Conservation (phyloP, 768 basidiomycete species). For the Mycena filopes region DNA sequence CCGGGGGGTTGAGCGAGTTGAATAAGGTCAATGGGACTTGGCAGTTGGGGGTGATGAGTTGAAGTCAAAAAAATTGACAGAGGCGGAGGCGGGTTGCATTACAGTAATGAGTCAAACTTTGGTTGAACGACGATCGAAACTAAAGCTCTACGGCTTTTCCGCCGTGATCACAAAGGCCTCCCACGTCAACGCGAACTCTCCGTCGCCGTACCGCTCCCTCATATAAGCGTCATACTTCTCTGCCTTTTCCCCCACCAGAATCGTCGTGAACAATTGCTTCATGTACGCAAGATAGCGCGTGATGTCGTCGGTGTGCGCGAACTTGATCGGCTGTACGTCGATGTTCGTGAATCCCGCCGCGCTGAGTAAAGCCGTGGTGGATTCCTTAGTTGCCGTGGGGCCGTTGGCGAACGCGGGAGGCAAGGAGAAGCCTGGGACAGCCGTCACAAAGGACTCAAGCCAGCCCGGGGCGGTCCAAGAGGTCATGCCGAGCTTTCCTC, state of each 20-base stretch:
- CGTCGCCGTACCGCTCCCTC: slow-evolving; percentile 20
- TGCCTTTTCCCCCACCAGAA: slow-evolving; percentile 1
- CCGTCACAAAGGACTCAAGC: slow-evolving; percentile 2
- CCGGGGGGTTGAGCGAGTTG: too few relatives aligned
- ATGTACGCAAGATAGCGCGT: background rate
- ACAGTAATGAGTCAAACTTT: too few relatives aligned
- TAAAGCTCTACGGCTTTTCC: slow-evolving; percentile 2
- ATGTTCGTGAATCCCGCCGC: slow-evolving; percentile 14
- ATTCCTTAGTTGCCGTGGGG: background rate
- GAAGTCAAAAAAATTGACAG: too few relatives aligned
- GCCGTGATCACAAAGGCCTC: slow-evolving; percentile 15
- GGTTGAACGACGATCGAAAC: background rate
- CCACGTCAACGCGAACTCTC: slow-evolving; percentile 15
- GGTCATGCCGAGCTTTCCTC: slow-evolving; percentile 14
- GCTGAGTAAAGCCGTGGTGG: background rate
- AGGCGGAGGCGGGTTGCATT: too few relatives aligned
- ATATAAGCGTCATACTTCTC: slow-evolving; percentile 18
- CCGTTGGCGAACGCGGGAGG: slow-evolving; percentile 13
- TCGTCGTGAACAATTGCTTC: background rate
- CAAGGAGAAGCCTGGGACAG: background rate
- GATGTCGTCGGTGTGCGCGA: slow-evolving; percentile 8
- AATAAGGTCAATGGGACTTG: too few relatives aligned
- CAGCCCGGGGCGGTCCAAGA: slow-evolving; percentile 20
- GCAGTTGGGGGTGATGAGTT: too few relatives aligned
- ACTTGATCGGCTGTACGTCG: background rate